Base-by-base conservation (phyloP, 2,329 filamentous ascomycete genomes). In the Hymenoscyphus fructigenus region DNA sequence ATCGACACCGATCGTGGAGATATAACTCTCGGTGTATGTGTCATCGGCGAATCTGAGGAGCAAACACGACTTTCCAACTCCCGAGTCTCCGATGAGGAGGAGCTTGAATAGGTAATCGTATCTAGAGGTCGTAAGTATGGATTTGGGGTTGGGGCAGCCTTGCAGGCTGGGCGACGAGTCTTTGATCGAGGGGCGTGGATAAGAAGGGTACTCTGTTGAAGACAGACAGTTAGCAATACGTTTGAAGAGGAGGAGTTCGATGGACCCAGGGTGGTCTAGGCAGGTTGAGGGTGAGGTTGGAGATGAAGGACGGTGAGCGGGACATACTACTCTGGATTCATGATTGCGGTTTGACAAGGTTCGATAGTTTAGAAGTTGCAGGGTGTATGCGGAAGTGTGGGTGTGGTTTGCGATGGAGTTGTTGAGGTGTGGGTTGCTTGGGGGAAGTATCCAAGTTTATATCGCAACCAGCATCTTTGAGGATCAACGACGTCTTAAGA, bases 71-170 rank as follows among this genome's bases (percentile, higher is more conserved):
- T 99, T 99, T 90, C 95, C 95, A 77, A 99, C 95, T 88, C 95
- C 95, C 80, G 95, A 99, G 81, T 99, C 95, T 82, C 95, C 95
- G 88, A 99, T 99, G 85, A 99, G 94, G 82, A 99, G 92, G 73
- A 99, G 93, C 89, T 99, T 99, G 89, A 99, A 99, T 78, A 99
- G 93, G 82, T 99, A 99, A 81, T 99, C 95, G 91, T 99, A 99
- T 95, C 95, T 98, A 78, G 66, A 64, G 41, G 61, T 67, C 63
- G 69, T 76, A 63, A 75, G 70, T 66, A 62, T 60, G 50, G 57
- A 32, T 61, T 20, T 66, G 59, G n/a, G 9, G 41, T 67, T 63
- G 59, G 60, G 47, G 59, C 26, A 60, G 59, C 10, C 28, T 26
- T 4, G 44, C 17, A 53, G 44, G n/a, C 26, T 34, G 9, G 32